Evolutionary conservation across 768 basidiomycete species (phyloP).

Genomic region (Hygrophorus russula): DNA sequence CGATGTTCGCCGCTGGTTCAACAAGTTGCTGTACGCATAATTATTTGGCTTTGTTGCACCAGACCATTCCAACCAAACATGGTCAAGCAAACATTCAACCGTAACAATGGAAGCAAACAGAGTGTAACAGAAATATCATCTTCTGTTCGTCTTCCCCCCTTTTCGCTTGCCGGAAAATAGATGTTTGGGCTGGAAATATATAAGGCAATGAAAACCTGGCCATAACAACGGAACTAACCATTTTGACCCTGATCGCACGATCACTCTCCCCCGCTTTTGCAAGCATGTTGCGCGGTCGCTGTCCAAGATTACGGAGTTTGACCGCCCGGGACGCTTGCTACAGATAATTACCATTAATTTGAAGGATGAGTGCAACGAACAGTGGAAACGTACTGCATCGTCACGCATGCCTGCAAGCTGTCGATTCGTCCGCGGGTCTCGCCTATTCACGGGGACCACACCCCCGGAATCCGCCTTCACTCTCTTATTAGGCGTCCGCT

Average conservation of each 20-base stretch:
- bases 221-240: slow-evolving; percentile 36
- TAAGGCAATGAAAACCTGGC: background rate
- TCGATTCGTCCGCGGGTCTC: slow-evolving; percentile 61
- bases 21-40: no score
- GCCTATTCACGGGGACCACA: slow-evolving; percentile 34
- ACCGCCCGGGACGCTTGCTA: slow-evolving; percentile 75
- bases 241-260: slow-evolving; percentile 70
- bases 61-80: no score
- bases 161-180: slow-evolving; percentile 80
- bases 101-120: no score
- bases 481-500: slow-evolving; percentile 43
- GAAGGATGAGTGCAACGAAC: background rate
- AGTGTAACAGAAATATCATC: slow-evolving; percentile 36
- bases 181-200: slow-evolving; percentile 61
- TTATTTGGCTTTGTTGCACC: no score
- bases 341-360: slow-evolving; percentile 8
- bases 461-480: slow-evolving; percentile 52
- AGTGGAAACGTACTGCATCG: slow-evolving; percentile 39
- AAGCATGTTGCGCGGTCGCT: slow-evolving; percentile 76
- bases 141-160: slow-evolving; percentile 70
- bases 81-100: no score
- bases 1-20: no score
- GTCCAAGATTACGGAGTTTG: slow-evolving; percentile 77
- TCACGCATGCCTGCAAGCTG: slow-evolving; percentile 73
- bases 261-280: slow-evolving; percentile 91